Evolutionary conservation across 768 basidiomycete genomes (phyloP), one percentile per base, ranked within the genome.

Genomic region (Mycena chlorophos): DNA sequence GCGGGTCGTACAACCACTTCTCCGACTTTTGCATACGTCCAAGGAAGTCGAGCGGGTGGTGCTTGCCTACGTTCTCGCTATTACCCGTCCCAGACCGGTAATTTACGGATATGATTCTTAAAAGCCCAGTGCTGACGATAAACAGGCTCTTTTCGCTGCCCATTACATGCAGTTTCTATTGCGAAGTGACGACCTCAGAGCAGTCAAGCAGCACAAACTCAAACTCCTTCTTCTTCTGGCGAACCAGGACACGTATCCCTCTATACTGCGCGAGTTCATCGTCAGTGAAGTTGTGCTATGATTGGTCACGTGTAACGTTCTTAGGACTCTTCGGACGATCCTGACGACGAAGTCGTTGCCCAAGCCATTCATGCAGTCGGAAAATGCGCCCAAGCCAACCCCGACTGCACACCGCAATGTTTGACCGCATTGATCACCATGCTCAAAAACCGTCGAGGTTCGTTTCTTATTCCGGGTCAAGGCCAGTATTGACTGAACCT

Each of bases 301-400:
- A 26, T 46, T 49, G 51, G 31, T 30, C 28, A 49, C 16, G 34
- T 31, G 31, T 26, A 50, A 13, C 5, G 14, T 34, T 52, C 5
- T 34, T 58, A 97, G 94, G 86, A 90, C 57, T 95, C 88, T 64
- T 80, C 87, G 1, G 86, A 90, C n/a, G 90, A 91, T 65, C 72
- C 80, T 0, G 83, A 94, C 51, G 88, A 92, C 63, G 60, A 64
- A 2, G 80, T 94, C 0, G 87, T 91, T 0, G 76, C 81, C 14
- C 86, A 84, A 27, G 82, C 94, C 0, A 85, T 97, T 42, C 76
- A 78, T 17, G 94, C 88, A 1, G 81, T 98, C 50, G 96, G 95
- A 12, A 79, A 75, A 57, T 87, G 88, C 61, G 89, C 93, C 1
- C 74, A 78, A 31, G 65, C 78, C 3, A 78, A 91, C 34, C 89